A percentile compares a stretch with the other conserved stretches of the same genome.
Conservation (phyloP, 2,329 filamentous ascomycete genomes). For the Colletotrichum sp. region DNA sequence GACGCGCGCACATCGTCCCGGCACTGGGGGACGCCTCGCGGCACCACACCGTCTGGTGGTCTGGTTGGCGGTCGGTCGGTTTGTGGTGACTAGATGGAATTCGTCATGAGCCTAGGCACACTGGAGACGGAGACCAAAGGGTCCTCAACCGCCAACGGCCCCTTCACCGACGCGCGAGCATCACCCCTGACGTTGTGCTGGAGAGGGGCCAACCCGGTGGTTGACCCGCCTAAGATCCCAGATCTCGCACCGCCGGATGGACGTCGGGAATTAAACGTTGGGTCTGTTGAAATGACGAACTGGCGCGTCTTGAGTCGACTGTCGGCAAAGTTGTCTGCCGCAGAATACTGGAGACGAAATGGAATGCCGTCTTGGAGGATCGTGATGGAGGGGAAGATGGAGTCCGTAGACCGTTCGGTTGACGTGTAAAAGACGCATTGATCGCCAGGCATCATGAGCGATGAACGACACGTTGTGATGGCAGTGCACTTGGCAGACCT, state of each 20-base stretch:
- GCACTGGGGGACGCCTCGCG: not conserved
- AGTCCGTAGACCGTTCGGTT: not conserved
- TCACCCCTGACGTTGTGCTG: not conserved
- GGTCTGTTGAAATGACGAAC: not conserved
- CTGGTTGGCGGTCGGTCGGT: not conserved
- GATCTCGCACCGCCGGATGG: not conserved
- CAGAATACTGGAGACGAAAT: not conserved
- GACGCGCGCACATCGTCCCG: not conserved
- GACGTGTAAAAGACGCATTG: not conserved
- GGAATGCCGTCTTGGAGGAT: not conserved
- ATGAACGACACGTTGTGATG: not conserved
- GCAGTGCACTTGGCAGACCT: constrained; percentile 1
- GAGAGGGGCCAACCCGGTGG: not conserved
- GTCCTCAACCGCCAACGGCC: not conserved
- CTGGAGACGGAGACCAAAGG: not conserved
- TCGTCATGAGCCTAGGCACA: not conserved
- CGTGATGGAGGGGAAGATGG: not conserved
- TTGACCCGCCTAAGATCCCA: constrained; percentile 1
- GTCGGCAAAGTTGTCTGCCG: not conserved
- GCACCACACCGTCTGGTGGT: not conserved
- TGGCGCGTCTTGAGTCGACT: not conserved
- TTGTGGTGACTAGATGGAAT: constrained; percentile 7
- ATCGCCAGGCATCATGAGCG: not conserved
- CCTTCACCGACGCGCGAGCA: not conserved
- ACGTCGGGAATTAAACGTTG: constrained; percentile 2